phyloP scores from a whole-genome alignment of 2,329 filamentous ascomycete species.

The Aspergillus pseudonomiae region DNA sequence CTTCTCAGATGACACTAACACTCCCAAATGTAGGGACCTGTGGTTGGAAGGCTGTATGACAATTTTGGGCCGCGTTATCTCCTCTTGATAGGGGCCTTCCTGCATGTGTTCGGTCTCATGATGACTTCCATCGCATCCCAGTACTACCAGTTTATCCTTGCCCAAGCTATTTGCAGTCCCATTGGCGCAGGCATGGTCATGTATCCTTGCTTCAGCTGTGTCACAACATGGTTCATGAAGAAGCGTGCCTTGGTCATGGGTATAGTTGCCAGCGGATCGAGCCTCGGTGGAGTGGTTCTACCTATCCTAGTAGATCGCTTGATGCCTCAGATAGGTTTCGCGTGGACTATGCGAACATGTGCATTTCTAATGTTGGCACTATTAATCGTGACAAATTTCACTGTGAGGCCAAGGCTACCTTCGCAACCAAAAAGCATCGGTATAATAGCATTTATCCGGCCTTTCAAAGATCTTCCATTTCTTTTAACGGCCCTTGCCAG shows the following conservation, averaged over 20 bases:
- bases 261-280: constrained; percentile 56
- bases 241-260: constrained; percentile 57
- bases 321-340: constrained; percentile 55
- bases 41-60: constrained; percentile 64
- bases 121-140: constrained; percentile 56
- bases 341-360: constrained; percentile 59
- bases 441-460: not conserved
- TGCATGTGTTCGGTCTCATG: constrained; percentile 62
- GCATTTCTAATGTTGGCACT: constrained; percentile 64
- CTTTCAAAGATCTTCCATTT: not conserved
- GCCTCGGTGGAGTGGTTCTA: constrained; percentile 60
- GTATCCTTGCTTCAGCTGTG: constrained; percentile 41
- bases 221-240: constrained; percentile 57
- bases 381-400: constrained; percentile 55
- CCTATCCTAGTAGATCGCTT: constrained; percentile 62
- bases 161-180: constrained; percentile 56
- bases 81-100: constrained; percentile 52
- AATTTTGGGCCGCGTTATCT: constrained; percentile 62
- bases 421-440: constrained; percentile 4
- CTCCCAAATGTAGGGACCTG: constrained; percentile 47
- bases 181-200: constrained; percentile 55
- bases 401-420: constrained; percentile 47
- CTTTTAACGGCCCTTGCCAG: not conserved
- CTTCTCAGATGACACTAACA: not conserved
- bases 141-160: constrained; percentile 60